Base-by-base conservation (phyloP, 225 moss, liverwort and hornwort genomes). In the Antitrichia curtipendula region DNA sequence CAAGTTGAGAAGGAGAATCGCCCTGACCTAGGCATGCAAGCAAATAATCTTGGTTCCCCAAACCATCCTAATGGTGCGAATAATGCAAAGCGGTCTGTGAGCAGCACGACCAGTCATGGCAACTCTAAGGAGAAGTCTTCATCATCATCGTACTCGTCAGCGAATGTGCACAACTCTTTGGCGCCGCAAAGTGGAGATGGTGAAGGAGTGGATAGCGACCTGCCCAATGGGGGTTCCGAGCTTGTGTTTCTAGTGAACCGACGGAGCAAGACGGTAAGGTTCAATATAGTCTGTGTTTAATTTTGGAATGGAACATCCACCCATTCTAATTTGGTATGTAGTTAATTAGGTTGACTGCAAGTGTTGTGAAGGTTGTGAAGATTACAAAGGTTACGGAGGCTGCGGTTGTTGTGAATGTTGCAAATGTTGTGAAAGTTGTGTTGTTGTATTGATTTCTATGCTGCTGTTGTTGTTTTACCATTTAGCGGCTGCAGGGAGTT, bases 211-310 rank as follows among this genome's bases (percentile, higher is more conserved):
- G 93, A 95, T 45, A 95, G 92, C 86, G 94, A 94, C 84, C 88
- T 88, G 34, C 85, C 91, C 60, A 93, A 95, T 53, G 93, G 92
- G 38, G 83, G 83, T n/a, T 88, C 94, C 41, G 97, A 98, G 90
- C 91, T 96, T 63, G 94, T 98, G 61, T 98, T 98, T 86, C 87
- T 98, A 75, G 96, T 98, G 81, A 98, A 98, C 84, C 89, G 96
- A 89, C 91, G 98, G 64, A 98, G 98, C 90, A 98, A 98, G 90
- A 93, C 95, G 94, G 98, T 98, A 92, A 89, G 95, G 72, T 75
- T 65, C 15, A 82, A 36, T 36, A 10, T 12, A 47, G 62, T 43
- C 9, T 47, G 3, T 72, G 20, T 29, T 70, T 63, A 13, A 16
- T 36, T 61, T 45, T 45, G 68, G 57, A 78, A n/a, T 78, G 4